Evolutionary conservation across 495 filamentous ascomycete species (phyloP), one percentile per base, ranked within the genome.

Genomic region (Thermochaetoides thermophila): DNA sequence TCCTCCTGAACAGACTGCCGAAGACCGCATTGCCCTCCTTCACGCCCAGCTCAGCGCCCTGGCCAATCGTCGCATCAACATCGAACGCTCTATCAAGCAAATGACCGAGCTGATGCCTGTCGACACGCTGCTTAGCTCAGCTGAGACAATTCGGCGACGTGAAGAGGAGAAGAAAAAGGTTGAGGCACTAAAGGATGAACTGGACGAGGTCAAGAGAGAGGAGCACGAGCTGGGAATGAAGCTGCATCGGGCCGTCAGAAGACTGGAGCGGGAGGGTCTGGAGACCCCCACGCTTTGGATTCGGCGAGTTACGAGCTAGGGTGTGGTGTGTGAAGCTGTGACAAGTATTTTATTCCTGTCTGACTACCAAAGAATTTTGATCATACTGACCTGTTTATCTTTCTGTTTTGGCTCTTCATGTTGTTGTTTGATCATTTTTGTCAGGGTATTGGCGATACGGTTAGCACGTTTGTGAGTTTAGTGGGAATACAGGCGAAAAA

Each of bases 211-310:
- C 16, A 69, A 73, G 57, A 64, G 73, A 37, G 74, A 89, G 55
- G 75, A 85, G 48, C 84, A 94, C 48, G 86, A 94, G 39, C 61
- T 87, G 24, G 86, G 86, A 7, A 49, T 96, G 45, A 82, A 75
- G 58, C 53, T 94, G 26, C 74, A 87, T 48, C 57, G 84, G 30
- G 81, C 82, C 5, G 86, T 76, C 58, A 86, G 82, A 53, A 67
- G 78, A 37, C 60, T 68, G 27, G 78, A 85, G 45, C 66, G 69
- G 27, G 68, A 74, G 30, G 68, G 61, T 3, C 60, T 56, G 11
- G 78, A 69, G 35, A 71, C 73, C 8, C 81, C 74, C 4, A 71
- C 71, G 37, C 53, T 95, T 12, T 96, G 86, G 86, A 75, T 96
- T 27, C 66, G 79, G 51, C 60, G 84, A 35, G 76, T 71, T 35